Percentiles rank a stretch among this genome's conserved stretches.
Conservation (phyloP, 805 yeast species). For the Peterozyma toletana region DNA sequence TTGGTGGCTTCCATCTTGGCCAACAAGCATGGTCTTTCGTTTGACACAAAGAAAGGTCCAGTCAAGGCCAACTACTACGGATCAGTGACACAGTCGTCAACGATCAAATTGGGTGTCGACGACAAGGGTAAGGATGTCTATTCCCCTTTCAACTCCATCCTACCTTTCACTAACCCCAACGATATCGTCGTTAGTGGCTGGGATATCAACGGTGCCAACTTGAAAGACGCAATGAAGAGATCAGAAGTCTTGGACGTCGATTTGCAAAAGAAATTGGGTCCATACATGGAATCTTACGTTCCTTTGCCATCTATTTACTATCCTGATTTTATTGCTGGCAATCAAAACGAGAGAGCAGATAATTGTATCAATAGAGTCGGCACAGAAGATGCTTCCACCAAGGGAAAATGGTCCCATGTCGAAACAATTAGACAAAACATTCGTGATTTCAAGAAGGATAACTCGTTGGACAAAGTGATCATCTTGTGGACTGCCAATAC, state of each 20-base stretch:
- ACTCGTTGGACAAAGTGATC: constrained; percentile 77
- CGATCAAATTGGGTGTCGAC: constrained; percentile 86
- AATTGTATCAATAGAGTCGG: constrained; percentile 61
- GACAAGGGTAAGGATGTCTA: constrained; percentile 76
- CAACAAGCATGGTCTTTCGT: constrained; percentile 69
- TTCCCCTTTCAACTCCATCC: constrained; percentile 84
- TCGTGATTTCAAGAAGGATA: constrained; percentile 61
- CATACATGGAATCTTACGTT: constrained; percentile 48
- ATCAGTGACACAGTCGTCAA: constrained; percentile 89
- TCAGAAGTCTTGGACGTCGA: constrained; percentile 83
- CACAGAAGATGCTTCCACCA: constrained; percentile 37
- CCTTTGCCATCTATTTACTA: constrained; percentile 88
- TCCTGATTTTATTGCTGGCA: constrained; percentile 94
- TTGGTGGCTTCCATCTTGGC: constrained; percentile 80
- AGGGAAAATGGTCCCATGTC: constrained; percentile 83
- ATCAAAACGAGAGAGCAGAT: constrained; percentile 88
- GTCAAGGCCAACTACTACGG: constrained; percentile 78
- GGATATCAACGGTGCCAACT: constrained; percentile 76
- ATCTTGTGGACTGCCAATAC: constrained; percentile 97
- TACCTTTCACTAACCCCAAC: constrained; percentile 86
- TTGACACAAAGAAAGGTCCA: constrained; percentile 77
- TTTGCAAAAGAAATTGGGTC: constrained; percentile 68
- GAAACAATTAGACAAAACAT: constrained; percentile 82
- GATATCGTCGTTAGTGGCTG: constrained; percentile 90
- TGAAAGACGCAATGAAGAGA: constrained; percentile 75